Conservation (phyloP, 2,329 filamentous ascomycete genomes). For the Ophiocordyceps camponoti-saundersi region DNA sequence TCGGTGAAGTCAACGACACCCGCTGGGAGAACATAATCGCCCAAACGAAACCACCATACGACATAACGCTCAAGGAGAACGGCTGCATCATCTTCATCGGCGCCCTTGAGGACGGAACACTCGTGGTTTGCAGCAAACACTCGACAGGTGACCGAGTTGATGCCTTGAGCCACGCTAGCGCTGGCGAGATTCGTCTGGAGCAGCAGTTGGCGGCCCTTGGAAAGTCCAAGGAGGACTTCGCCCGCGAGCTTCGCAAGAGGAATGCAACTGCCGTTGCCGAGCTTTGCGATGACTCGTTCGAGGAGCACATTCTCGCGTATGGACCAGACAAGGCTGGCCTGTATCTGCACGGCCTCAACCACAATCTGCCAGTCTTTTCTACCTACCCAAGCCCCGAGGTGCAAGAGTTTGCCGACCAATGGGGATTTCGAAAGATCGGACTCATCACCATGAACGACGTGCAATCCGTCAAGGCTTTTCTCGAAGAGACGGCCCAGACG, state of each 20-base stretch:
- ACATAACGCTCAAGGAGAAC: conserved; percentile 94
- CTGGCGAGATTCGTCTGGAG: conserved; percentile 69
- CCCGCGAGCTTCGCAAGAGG: conserved; percentile 54
- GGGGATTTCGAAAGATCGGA: conserved; percentile 86
- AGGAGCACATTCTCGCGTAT: conserved; percentile 93
- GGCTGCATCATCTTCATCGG: conserved; percentile 99
- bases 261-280: conserved; percentile 94
- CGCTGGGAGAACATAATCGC: conserved; percentile 64
- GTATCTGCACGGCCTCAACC: conserved; percentile 90
- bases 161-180: conserved; percentile 62
- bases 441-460: conserved; percentile 64
- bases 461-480: conserved; percentile 56
- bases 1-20: conserved; percentile 65
- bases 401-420: conserved; percentile 74
- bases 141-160: conserved; percentile 73
- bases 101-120: conserved; percentile 71
- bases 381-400: conserved; percentile 76
- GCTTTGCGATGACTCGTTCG: conserved; percentile 88
- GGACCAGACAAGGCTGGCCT: conserved; percentile 67
- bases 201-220: conserved; percentile 62
- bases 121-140: conserved; percentile 98
- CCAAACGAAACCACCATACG: conserved; percentile 74
- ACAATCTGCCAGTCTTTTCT: conserved; percentile 81
- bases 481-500: conserved; percentile 73
- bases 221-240: conserved; percentile 63